Base-by-base conservation (phyloP, 2,329 filamentous ascomycete genomes). In the Lasiodiplodia hormozganensis region DNA sequence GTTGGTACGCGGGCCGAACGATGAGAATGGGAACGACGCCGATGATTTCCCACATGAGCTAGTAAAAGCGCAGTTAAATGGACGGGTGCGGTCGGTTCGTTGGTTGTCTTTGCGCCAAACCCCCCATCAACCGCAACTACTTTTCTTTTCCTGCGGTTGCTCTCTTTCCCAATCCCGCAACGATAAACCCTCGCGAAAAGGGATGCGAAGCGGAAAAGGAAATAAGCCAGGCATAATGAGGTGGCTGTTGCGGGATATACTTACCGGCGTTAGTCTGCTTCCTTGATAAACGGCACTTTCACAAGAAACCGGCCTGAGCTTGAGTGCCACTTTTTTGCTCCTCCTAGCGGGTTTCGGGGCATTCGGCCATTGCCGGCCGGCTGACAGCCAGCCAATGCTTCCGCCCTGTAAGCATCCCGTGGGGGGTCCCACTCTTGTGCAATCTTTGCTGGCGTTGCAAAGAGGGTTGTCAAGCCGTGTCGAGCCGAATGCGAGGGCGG, bases 401-500 rank as follows among this genome's bases (percentile, higher is more conserved):
- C 31, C 43, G 21, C 21, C 43, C 43, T n/a, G 43, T 47, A 47
- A 43, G 43, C 43, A n/a, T 47, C 43, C 43, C n/a, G 14, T n/a
- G 43, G 43, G 43, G 6, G 43, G 43, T 21, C 21, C 43, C 43
- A 21, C 18, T 21, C 6, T 21, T 47, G 43, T 21, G n/a, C 18
- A 3, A 47, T 21, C n/a, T 47, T 4, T 10, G n/a, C 21, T 18
- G 40, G 43, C 43, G n/a, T 18, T 21, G 43, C 43, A 47, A 47
- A 47, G 43, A 47, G 43, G 18, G 43, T 18, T 4, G 6, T 43
- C 57, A 47, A 49, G 28, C 58, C 58, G 43, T 62, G 58, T 62
- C 58, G 43, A 62, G 58, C 58, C 58, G 43, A n/a, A 43, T 18
- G 40, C 43, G 58, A 28, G 43, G 23, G 18, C 25, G 36, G 58